These are phyloP conservation scores for Porphyrellus cyaneotinctus DNA, from an alignment of 768 basidiomycete genomes.

Conservation along the genomic window DNA sequence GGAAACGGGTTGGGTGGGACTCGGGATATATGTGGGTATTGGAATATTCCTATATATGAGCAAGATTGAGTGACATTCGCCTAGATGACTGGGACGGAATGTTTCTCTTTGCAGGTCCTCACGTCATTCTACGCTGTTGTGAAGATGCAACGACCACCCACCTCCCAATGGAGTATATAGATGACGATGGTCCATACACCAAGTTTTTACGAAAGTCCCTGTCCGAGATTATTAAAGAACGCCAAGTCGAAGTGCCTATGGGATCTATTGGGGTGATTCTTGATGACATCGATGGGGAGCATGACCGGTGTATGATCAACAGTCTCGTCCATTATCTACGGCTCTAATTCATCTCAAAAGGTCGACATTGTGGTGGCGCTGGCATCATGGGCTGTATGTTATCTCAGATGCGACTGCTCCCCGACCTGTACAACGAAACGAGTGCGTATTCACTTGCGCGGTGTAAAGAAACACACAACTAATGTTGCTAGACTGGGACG, in stretches of 20 bases:
- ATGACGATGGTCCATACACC: background rate
- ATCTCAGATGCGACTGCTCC: background rate
- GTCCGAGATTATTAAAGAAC: background rate
- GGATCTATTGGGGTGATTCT: conserved; percentile 1
- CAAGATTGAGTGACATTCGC: background rate
- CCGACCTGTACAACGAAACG: background rate
- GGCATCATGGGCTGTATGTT: background rate
- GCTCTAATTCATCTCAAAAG: background rate
- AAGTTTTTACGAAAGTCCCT: background rate
- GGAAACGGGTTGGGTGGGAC: background rate
- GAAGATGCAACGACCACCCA: background rate
- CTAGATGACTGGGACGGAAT: background rate
- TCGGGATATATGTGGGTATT: background rate
- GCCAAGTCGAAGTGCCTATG: background rate
- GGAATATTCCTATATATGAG: background rate
- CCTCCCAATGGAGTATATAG: background rate
- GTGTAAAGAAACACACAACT: no score
- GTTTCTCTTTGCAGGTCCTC: conserved; percentile 12
- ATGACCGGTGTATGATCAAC: background rate
- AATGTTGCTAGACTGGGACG: conserved; percentile 2
- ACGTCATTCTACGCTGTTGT: conserved; percentile 3
- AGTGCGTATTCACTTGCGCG: background rate
- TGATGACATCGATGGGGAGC: background rate
- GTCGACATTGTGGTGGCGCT: background rate
- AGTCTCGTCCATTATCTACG: background rate